These are phyloP conservation scores for Ustilago sp. DNA, from an alignment of 1,284 basidiomycete genomes.

Conservation along the genomic window DNA sequence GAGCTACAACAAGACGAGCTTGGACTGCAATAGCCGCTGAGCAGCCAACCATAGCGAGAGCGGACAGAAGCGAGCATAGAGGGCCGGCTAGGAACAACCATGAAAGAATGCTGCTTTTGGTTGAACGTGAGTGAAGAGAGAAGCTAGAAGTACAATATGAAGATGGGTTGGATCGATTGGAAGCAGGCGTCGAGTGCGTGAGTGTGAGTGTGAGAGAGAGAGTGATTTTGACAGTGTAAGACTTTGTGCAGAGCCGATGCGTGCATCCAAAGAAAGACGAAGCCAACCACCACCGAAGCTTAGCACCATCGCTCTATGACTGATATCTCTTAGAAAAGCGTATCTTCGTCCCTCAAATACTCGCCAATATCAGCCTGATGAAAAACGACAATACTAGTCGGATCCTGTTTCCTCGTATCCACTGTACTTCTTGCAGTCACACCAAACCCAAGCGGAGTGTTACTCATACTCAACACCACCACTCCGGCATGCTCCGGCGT, in stretches of 20 bases:
- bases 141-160: constrained; percentile 42
- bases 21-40: too few relatives aligned
- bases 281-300: too few relatives aligned
- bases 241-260: too few relatives aligned
- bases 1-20: too few relatives aligned
- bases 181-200: neutral
- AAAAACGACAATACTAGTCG: constrained; percentile 98
- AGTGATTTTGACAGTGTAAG: too few relatives aligned
- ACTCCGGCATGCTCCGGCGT: constrained; percentile 99
- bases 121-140: neutral
- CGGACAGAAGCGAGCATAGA: neutral
- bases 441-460: constrained; percentile 86
- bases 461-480: constrained; percentile 94
- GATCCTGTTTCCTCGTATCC: constrained; percentile 96
- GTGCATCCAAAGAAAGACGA: too few relatives aligned
- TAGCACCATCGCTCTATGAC: too few relatives aligned
- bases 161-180: neutral
- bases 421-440: constrained; percentile 95
- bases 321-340: constrained; percentile 44
- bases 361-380: constrained; percentile 81
- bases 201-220: neutral
- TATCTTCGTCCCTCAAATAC: constrained; percentile 67
- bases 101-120: neutral
- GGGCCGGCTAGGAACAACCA: too few relatives aligned
- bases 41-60: too few relatives aligned